phyloP scores from a whole-genome alignment of 2,329 filamentous ascomycete genomes.

The Helminthosporium solani region DNA sequence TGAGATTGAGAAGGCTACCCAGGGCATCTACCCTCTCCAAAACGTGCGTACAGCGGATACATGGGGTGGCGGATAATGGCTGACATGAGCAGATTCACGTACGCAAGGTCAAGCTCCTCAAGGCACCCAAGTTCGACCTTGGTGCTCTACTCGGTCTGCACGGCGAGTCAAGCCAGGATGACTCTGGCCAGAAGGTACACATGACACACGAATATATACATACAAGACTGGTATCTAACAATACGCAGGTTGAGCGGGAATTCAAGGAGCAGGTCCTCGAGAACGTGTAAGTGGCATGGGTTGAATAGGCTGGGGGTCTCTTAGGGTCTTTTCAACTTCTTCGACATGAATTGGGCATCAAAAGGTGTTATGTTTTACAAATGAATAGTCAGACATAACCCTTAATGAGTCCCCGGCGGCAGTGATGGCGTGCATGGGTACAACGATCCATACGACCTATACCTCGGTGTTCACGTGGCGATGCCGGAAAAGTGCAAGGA shows the following conservation, averaged over 20 bases:
- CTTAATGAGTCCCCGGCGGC: conserved; percentile 33
- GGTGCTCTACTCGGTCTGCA: conserved; percentile 94
- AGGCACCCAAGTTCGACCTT: conserved; percentile 98
- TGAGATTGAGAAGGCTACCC: conserved; percentile 99
- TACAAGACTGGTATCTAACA: conserved; percentile 7
- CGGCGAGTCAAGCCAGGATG: conserved; percentile 94
- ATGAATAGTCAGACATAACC: conserved; percentile 43
- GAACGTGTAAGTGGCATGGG: conserved; percentile 70
- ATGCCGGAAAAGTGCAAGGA: conserved; percentile 37
- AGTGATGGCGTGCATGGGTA: conserved; percentile 41
- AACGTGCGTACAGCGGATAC: conserved; percentile 64
- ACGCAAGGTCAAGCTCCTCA: conserved; percentile 99
- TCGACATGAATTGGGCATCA: conserved; percentile 45
- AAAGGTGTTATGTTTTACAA: conserved; percentile 47
- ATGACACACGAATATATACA: neutral
- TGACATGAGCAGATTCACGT: conserved; percentile 78
- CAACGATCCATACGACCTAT: conserved; percentile 18
- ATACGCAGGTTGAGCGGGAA: conserved; percentile 69
- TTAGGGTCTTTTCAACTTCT: conserved; percentile 43
- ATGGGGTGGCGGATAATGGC: conserved; percentile 17
- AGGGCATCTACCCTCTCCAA: conserved; percentile 99
- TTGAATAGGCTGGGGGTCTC: conserved; percentile 39
- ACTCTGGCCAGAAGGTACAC: conserved; percentile 90
- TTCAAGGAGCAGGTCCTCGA: conserved; percentile 98
- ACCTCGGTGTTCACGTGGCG: conserved; percentile 37